Conservation (phyloP, 345 rosid genomes). For the Hirschfeldia incana region DNA sequence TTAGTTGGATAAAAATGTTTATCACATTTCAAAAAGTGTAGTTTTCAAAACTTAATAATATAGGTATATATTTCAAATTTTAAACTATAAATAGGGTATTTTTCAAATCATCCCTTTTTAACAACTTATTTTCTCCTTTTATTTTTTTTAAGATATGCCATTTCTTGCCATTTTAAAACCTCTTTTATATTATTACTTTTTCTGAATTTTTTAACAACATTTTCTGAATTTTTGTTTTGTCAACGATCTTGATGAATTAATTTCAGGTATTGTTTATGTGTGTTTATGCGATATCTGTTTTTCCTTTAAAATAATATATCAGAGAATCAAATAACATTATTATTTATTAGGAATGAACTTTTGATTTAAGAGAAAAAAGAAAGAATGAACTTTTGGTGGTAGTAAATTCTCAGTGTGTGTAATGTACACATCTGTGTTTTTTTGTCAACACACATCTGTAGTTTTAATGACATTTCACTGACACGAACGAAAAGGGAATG, state of each 20-base stretch:
- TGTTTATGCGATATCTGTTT: not conserved
- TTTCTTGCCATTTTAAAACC: too few relatives aligned
- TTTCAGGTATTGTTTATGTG: not conserved
- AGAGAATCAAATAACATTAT: not conserved
- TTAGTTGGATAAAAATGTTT: too few relatives aligned
- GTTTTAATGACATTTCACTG: not conserved
- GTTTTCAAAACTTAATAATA: too few relatives aligned
- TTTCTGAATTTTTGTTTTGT: not conserved
- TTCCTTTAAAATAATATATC: not conserved
- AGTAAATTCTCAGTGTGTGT: not conserved
- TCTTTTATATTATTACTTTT: not conserved
- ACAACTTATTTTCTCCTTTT: not conserved
- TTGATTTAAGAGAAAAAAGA: too few relatives aligned
- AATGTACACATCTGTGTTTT: not conserved
- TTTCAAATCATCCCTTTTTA: too few relatives aligned
- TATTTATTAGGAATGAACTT: too few relatives aligned
- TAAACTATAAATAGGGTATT: too few relatives aligned
- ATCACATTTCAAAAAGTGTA: too few relatives aligned
- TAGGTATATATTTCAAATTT: too few relatives aligned
- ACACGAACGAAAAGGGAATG: not conserved
- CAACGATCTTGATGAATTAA: not conserved
- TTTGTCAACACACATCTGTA: not conserved
- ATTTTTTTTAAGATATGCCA: not conserved
- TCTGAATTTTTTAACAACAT: not conserved
- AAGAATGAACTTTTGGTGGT: too few relatives aligned